These are phyloP conservation scores for Acer negundo DNA, from an alignment of 345 rosid species.

Conservation along the genomic window DNA sequence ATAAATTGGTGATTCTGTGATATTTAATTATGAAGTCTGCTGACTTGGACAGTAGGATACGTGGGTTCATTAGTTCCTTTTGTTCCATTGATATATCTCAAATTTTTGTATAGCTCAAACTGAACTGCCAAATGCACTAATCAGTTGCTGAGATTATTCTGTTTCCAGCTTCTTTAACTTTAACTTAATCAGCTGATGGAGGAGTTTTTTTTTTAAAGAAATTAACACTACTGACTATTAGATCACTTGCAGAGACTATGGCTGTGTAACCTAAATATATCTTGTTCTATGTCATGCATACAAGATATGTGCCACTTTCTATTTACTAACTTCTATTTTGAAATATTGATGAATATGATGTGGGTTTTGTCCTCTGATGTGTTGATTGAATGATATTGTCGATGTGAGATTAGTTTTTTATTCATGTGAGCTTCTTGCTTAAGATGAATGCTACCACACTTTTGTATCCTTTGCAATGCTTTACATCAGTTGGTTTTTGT, in stretches of 20 bases:
- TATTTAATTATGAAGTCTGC: not conserved
- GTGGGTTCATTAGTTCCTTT: not conserved
- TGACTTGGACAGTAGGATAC: not conserved
- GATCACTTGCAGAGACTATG: not conserved
- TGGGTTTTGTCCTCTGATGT: not conserved
- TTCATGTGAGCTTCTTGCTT: not conserved
- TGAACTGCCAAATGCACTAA: conserved; percentile 7
- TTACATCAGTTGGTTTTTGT: conserved; percentile 5
- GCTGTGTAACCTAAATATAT: not conserved
- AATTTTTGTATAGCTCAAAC: not conserved
- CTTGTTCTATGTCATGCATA: not conserved
- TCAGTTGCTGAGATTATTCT: not conserved
- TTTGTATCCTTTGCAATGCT: conserved; percentile 14
- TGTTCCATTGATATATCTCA: not conserved
- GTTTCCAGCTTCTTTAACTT: not conserved
- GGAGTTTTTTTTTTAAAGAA: not conserved
- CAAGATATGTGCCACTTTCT: not conserved
- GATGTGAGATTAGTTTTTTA: not conserved
- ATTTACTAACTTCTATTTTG: not conserved
- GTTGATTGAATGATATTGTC: not conserved
- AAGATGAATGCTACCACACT: not conserved
- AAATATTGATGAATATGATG: not conserved
- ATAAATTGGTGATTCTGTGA: not conserved
- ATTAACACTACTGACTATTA: not conserved
- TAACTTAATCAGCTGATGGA: not conserved